phyloP scores from a whole-genome alignment of 371 early-diverging fungal genomes.

The Lichtheimia hyalospora region DNA sequence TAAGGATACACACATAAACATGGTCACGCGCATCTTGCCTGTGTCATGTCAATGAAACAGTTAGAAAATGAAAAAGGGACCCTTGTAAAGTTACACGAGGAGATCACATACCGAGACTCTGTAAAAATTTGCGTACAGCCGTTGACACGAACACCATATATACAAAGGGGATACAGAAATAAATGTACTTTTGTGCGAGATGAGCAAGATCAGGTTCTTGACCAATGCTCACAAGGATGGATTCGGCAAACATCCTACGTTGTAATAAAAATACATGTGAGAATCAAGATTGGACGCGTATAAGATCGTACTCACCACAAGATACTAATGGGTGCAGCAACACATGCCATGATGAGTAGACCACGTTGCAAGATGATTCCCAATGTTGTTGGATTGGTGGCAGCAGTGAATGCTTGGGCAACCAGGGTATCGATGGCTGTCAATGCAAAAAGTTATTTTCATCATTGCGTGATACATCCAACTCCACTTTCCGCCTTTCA shows the following conservation, averaged over 20 bases:
- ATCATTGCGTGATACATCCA: no score
- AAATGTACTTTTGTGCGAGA: conserved; percentile 31
- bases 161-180: conserved; percentile 23
- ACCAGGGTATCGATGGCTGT: conserved; percentile 46
- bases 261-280: neutral
- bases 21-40: conserved; percentile 41
- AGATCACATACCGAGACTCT: conserved; percentile 26
- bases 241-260: conserved; percentile 30
- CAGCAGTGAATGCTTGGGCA: conserved; percentile 45
- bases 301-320: conserved; percentile 23
- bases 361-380: conserved; percentile 43
- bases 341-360: conserved; percentile 27
- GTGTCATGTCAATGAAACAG: neutral
- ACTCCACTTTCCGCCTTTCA: no score
- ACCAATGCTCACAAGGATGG: conserved; percentile 29
- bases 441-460: neutral
- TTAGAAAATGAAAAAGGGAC: neutral
- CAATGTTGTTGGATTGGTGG: conserved; percentile 27
- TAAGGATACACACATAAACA: conserved; percentile 27
- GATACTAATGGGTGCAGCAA: conserved; percentile 20
- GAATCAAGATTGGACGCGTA: neutral
- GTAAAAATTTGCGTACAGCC: conserved; percentile 37
- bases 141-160: conserved; percentile 28
- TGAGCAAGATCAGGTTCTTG: conserved; percentile 33
- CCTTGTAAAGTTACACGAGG: neutral